Conservation (phyloP, 1,139 yeast species). For the Hyphopichia khmerensis region DNA sequence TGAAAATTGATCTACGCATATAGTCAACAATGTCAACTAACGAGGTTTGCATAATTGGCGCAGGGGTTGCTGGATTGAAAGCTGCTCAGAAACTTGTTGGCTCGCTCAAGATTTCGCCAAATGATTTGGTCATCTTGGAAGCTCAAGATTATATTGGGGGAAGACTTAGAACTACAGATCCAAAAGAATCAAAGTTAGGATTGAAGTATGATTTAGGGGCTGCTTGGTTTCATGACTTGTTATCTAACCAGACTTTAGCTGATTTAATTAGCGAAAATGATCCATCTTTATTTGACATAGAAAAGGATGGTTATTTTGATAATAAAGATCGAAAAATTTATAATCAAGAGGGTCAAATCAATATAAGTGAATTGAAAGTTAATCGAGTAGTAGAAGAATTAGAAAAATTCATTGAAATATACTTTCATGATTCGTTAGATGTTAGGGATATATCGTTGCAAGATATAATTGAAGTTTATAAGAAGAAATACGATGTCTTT, state of each 20-base stretch:
- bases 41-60: conserved; percentile 60
- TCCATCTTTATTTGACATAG: conserved; percentile 22
- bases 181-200: conserved; percentile 30
- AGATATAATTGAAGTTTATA: conserved; percentile 46
- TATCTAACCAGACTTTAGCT: conserved; percentile 54
- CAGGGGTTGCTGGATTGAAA: conserved; percentile 79
- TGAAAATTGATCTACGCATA: too few relatives aligned
- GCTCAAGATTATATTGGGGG: conserved; percentile 55
- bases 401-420: conserved; percentile 57
- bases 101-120: conserved; percentile 24
- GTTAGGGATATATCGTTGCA: conserved; percentile 50
- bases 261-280: conserved; percentile 24
- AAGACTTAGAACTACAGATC: conserved; percentile 34
- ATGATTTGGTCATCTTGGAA: conserved; percentile 45
- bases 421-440: conserved; percentile 45
- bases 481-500: conserved; percentile 44
- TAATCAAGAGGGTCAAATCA: conserved; percentile 30
- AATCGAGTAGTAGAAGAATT: conserved; percentile 54
- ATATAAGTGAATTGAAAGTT: conserved; percentile 25
- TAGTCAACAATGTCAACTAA: neutral
- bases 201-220: conserved; percentile 73
- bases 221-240: conserved; percentile 85
- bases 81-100: conserved; percentile 63
- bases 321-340: conserved; percentile 46
- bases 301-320: conserved; percentile 46